Conservation (phyloP, 768 basidiomycete genomes). For the Lentinus brumalis region DNA sequence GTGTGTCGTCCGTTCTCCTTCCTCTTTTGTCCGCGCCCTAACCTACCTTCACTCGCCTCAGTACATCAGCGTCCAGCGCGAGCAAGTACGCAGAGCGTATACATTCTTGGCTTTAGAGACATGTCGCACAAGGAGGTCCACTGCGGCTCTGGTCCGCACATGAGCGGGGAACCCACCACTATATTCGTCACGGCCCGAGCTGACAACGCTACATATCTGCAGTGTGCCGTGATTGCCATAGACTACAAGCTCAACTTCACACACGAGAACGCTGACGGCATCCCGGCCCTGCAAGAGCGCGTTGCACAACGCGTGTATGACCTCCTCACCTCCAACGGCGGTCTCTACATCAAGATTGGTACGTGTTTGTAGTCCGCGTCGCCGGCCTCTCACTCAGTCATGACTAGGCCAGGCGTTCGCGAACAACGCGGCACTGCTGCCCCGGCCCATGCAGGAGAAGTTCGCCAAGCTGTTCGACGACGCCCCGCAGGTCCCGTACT, state of each 20-base stretch:
- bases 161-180: no score
- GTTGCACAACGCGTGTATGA: constrained; percentile 78
- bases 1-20: not conserved
- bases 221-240: constrained; percentile 71
- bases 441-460: constrained; percentile 78
- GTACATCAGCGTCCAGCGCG: no score
- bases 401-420: constrained; percentile 70
- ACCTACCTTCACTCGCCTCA: no score
- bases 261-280: constrained; percentile 66
- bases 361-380: constrained; percentile 21
- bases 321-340: constrained; percentile 81
- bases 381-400: constrained; percentile 5
- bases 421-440: constrained; percentile 84
- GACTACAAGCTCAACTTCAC: constrained; percentile 92
- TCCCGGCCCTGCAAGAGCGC: constrained; percentile 82
- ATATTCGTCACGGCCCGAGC: not conserved
- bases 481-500: constrained; percentile 82
- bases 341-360: constrained; percentile 86
- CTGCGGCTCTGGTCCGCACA: no score
- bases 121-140: no score
- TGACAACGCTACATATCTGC: not conserved
- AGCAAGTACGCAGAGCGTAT: no score
- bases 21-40: not conserved
- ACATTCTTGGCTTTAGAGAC: no score
- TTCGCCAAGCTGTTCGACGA: constrained; percentile 87